Base-by-base conservation (phyloP, 345 rosid species). In the Aethionema arabicum region DNA sequence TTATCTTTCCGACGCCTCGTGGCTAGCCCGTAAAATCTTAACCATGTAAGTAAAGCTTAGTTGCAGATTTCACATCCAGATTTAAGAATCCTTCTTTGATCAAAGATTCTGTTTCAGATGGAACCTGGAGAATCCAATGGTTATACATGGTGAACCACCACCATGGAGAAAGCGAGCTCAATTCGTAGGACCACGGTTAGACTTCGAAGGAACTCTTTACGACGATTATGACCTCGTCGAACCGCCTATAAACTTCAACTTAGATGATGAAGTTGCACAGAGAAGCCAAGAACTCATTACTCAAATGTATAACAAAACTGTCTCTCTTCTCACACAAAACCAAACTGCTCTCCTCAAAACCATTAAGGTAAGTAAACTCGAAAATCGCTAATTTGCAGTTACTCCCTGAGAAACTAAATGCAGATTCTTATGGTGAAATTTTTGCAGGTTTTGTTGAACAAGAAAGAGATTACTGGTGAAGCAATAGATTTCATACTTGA, bases 1-100 rank as follows among this genome's bases (percentile, higher is more conserved):
- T 70, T 91, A 88, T 73, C 96, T 91, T 56, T 90, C 95, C 3
- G 91, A 88, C 55, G 98, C 96, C 41, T 86, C 98, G 66, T 91
- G 98, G 98, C 86, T 91, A 60, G 96, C 98, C 75, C 95, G 95
- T 63, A 91, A 91, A 82, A 84, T 88, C 60, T 72, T 88, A 66
- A 84, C 95, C 46, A 79, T 83, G 98, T 85, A 31, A 57, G 85
- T 66, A 1, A 37, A 41, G 2, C 16, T 56, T 38, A 21, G 27
- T 21, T 11, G 6, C 66, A 65, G 46, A 12, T 5, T 12, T 56
- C 15, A 56, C 48, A 13, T 63, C 39, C 5, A 49, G 38, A 37
- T 56, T 30, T 42, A 51, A 53, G 44, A 16, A 35, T 55, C 46
- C 40, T 9, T 47, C 27, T 40, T 40, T 38, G 10, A 37, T 48